Base-by-base conservation (phyloP, 176 grass and related monocot genomes). In the Triticum urartu region DNA sequence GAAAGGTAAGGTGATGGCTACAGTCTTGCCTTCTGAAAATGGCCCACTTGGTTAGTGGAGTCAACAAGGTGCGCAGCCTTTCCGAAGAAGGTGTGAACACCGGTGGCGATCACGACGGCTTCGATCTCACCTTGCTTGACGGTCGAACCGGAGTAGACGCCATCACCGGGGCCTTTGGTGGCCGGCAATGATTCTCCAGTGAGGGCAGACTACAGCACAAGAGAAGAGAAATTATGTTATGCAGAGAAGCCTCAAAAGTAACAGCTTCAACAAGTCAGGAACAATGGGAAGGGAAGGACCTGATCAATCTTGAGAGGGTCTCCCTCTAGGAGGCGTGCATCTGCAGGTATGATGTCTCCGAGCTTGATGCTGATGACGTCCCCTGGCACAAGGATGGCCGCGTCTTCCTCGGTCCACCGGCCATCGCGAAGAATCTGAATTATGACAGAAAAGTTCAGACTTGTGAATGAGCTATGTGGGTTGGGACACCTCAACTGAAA, bases 301-400 rank as follows among this genome's bases (percentile, higher is more conserved):
- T 95, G 94, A 73, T 96, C 94, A 11, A 96, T 96, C 86, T 93
- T 96, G 22, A 96, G 86, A 33, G 94, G 91, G 86, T 96, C 94
- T 4, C 94, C 94, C 30, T 93, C 94, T 3, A 96, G 89, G 75
- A 96, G 94, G 24, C 94, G 94, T 1, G 94, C 89, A 26, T 96
- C 94, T 8, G 94, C 94, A 67, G 93, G 90, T 65, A 95, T 84
- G 14, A 95, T 95, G 45, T 95, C 93, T 48, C 93, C 93, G 15
- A 95, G 90, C 79, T 95, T 95, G 69, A 95, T 88, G 79, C 93
- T 95, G 9, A 92, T 70, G 17, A 95, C 74, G 11, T 95, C 93
- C 48, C 93, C 93, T 22, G 93, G 93, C 4, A 95, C 93, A 52
- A 95, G 88, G 83, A 95, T 84, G 80, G 93, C 93, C 0, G 93